phyloP scores from a whole-genome alignment of 2,329 filamentous ascomycete genomes.

The Aspergillus uvarum region DNA sequence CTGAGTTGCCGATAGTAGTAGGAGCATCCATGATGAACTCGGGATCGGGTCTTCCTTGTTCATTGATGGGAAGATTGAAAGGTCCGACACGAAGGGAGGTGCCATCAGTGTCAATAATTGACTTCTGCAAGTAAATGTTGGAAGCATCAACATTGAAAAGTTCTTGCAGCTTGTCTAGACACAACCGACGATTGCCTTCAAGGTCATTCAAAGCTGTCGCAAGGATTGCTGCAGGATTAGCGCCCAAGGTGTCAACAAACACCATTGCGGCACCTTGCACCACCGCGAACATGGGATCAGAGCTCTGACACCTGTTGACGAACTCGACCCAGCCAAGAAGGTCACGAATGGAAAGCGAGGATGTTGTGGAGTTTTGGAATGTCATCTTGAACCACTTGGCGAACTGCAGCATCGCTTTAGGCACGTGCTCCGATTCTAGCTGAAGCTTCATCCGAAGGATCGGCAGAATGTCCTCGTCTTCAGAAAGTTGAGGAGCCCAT shows the following conservation, averaged over 20 bases:
- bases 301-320: conserved; percentile 65
- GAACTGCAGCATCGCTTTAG: conserved; percentile 75
- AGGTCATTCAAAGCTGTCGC: conserved; percentile 70
- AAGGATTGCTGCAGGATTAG: conserved; percentile 86
- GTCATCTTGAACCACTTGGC: conserved; percentile 87
- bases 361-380: conserved; percentile 71
- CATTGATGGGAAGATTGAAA: conserved; percentile 65
- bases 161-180: conserved; percentile 68
- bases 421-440: conserved; percentile 55
- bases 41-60: conserved; percentile 52
- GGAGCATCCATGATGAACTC: conserved; percentile 81
- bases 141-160: conserved; percentile 65
- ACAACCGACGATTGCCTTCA: conserved; percentile 67
- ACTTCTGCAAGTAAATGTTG: conserved; percentile 63
- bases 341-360: conserved; percentile 86
- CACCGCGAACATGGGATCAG: conserved; percentile 53
- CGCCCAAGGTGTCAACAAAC: conserved; percentile 91
- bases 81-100: conserved; percentile 66
- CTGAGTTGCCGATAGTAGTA: conserved; percentile 84
- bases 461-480: conserved; percentile 79
- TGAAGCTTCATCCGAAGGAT: conserved; percentile 78
- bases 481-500: conserved; percentile 88
- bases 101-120: conserved; percentile 58
- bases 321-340: conserved; percentile 93
- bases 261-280: conserved; percentile 92